Conservation (phyloP, 2,329 filamentous ascomycete genomes). For the Metarhizium brunneum region DNA sequence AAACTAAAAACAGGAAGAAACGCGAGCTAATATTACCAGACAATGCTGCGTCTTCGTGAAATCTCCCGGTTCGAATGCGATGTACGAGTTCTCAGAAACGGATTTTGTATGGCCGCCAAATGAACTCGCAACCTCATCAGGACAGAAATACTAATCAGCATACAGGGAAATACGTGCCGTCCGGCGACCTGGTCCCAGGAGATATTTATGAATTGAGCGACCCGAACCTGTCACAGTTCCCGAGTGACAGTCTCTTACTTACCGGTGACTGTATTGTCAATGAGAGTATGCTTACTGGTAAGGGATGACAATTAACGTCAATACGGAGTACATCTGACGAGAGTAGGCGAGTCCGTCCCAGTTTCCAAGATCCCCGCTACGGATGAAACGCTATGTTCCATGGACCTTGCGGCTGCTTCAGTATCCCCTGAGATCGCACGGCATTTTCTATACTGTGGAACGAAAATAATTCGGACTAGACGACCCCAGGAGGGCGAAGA, state of each 20-base stretch:
- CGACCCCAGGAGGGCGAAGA: conserved; percentile 78
- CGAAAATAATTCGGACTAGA: conserved; percentile 85
- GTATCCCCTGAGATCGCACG: conserved; percentile 76
- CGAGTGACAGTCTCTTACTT: conserved; percentile 83
- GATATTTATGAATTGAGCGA: conserved; percentile 97
- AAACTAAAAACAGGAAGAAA: not conserved
- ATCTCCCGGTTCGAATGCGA: conserved; percentile 95
- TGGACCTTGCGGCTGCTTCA: conserved; percentile 73
- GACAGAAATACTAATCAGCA: not conserved
- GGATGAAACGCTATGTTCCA: conserved; percentile 64
- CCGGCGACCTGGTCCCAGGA: conserved; percentile 82
- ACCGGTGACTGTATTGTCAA: conserved; percentile 97
- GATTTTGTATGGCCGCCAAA: conserved; percentile 61
- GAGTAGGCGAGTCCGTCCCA: conserved; percentile 76
- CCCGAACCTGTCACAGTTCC: conserved; percentile 77
- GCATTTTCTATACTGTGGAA: conserved; percentile 90
- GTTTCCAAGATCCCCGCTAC: conserved; percentile 85
- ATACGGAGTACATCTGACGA: conserved; percentile 4
- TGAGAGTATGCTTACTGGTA: conserved; percentile 88
- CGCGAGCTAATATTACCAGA: conserved; percentile 36
- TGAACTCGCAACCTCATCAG: not conserved
- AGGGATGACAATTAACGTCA: conserved; percentile 20
- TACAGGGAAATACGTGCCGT: conserved; percentile 71
- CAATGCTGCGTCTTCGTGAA: conserved; percentile 82
- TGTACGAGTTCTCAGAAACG: conserved; percentile 83